Evolutionary conservation across 2,329 filamentous ascomycete species (phyloP).

Genomic region (Aspergillus sp.): DNA sequence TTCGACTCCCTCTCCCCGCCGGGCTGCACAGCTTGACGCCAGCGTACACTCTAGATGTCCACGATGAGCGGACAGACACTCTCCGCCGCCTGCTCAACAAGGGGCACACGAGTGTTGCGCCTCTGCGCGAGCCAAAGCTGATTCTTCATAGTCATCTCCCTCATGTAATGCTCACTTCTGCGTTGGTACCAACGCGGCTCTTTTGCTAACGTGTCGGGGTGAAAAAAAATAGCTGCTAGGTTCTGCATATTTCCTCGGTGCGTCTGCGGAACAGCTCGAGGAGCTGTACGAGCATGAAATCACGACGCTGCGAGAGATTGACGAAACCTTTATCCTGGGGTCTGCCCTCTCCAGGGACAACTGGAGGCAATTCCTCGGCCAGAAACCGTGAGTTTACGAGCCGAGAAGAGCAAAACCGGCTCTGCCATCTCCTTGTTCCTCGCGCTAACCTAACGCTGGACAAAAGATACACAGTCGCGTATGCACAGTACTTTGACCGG

Average conservation of each 20-base stretch:
- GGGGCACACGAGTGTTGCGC: slow-evolving; percentile 6
- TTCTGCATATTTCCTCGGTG: slow-evolving; percentile 3
- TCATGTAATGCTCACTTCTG: not conserved
- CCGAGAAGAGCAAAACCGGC: not conserved
- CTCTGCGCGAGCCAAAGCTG: slow-evolving; percentile 11
- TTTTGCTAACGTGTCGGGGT: too few species aligned
- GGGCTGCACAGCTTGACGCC: not conserved
- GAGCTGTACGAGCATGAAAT: slow-evolving; percentile 8
- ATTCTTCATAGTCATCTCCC: slow-evolving; percentile 14
- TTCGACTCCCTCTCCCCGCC: not conserved
- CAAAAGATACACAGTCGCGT: slow-evolving; percentile 5
- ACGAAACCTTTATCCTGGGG: not conserved
- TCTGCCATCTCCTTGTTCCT: too few species aligned
- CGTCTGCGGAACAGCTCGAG: not conserved
- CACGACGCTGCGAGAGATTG: not conserved
- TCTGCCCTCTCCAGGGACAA: not conserved
- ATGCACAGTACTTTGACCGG: slow-evolving; percentile 1
- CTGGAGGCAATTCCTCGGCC: slow-evolving; percentile 1
- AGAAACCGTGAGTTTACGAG: not conserved
- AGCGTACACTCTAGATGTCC: not conserved
- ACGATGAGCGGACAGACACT: not conserved
- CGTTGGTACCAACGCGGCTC: too few species aligned
- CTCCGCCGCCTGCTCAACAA: slow-evolving; percentile 1
- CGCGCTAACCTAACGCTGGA: not conserved
- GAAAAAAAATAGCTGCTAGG: not conserved